Evolutionary conservation across 2,329 filamentous ascomycete species (phyloP).

Genomic region (Botryotinia narcissicola): DNA sequence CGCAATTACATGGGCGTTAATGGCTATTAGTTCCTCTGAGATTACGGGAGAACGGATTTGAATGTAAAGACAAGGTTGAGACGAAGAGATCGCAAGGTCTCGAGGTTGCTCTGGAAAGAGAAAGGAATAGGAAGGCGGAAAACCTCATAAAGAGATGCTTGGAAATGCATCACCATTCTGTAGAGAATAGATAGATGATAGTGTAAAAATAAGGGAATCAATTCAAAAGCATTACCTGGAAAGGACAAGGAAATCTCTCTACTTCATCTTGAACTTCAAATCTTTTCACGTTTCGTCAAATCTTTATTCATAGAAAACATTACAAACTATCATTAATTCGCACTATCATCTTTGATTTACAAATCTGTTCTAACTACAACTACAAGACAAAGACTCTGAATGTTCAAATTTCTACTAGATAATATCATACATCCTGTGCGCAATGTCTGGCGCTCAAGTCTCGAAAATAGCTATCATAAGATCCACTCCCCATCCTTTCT

Average conservation of each 20-base stretch:
- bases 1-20: conserved; percentile 33
- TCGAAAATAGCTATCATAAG: neutral
- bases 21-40: conserved; percentile 25
- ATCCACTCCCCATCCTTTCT: neutral
- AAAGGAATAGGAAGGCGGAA: neutral
- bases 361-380: neutral
- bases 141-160: conserved; percentile 26
- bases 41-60: conserved; percentile 19
- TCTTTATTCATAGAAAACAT: neutral
- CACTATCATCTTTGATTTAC: neutral
- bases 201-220: conserved; percentile 16
- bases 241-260: neutral
- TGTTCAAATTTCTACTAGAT: neutral
- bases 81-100: conserved; percentile 23
- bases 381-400: neutral
- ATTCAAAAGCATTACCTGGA: neutral
- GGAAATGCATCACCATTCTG: conserved; percentile 25
- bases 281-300: neutral
- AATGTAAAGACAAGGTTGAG: conserved; percentile 20
- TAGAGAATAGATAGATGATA: conserved; percentile 15
- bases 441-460: neutral
- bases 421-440: neutral
- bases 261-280: neutral
- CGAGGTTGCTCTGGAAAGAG: conserved; percentile 11
- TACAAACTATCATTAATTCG: neutral